Base-by-base conservation (phyloP, 2,329 filamentous ascomycete genomes). In the Scorias spongiosa region DNA sequence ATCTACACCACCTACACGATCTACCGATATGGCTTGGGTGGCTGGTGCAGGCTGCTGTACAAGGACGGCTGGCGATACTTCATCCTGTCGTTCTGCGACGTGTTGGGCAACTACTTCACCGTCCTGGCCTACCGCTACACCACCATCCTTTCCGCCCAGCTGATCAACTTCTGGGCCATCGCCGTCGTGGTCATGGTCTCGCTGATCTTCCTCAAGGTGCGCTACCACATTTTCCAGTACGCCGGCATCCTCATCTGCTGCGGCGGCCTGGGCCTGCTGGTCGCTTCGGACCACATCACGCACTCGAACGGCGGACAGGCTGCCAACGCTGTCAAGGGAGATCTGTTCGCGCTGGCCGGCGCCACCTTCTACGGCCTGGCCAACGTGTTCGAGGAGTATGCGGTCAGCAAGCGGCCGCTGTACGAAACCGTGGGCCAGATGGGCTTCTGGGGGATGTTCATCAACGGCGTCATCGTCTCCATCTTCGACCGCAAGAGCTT, bases 161-260 rank as follows among this genome's bases (percentile, higher is more conserved):
- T 98, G 42, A 86, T 98, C 67, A 95, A 95, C 72, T 96, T 96
- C 68, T 96, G 89, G 89, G 84, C 88, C 54, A 96, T 98, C 53
- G 84, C 93, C 42, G 80, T 89, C 49, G 91, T 98, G 17, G 86
- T 96, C 15, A 59, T 83, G 48, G 67, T 95, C 51, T 94, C 86
- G 26, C 88, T 93, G 66, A 52, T 80, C 50, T 70, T 95, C 54
- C 76, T 98, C 46, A 75, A 73, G 52, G 91, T 98, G 39, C 84
- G 91, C 56, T 98, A 98, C 72, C 85, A 87, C 66, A 69, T 76
- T 60, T 78, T 84, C 46, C 91, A 96, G 69, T 77, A 94, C 55
- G 53, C 76, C 29, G 91, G 91, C 44, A 96, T 98, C 61, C 58
- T 95, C 41, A 70, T 96, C 62, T 91, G 84, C 70, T 87, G 88